phyloP scores from a whole-genome alignment of 2,329 filamentous ascomycete genomes.

The Dactylonectria estremocensis region DNA sequence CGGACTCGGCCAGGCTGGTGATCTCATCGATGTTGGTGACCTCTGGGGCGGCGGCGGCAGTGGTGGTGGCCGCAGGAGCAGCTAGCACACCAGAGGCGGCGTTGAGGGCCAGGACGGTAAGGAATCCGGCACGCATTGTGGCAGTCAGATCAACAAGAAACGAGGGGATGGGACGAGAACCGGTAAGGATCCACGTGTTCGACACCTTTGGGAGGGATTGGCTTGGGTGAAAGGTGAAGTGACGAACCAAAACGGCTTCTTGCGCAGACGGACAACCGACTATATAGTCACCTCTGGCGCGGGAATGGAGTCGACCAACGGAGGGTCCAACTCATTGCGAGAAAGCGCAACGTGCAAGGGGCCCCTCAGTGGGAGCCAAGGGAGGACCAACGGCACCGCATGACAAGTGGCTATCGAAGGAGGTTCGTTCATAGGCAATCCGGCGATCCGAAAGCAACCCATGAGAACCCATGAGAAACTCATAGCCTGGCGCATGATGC shows the following conservation, averaged over 20 bases:
- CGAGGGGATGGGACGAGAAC: constrained; percentile 11
- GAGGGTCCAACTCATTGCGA: not conserved
- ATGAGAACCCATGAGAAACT: not conserved
- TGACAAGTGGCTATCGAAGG: not conserved
- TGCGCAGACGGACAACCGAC: constrained; percentile 9
- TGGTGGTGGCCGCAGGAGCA: constrained; percentile 35
- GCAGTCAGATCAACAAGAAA: constrained; percentile 23
- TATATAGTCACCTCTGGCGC: constrained; percentile 19
- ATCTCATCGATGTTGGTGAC: constrained; percentile 41
- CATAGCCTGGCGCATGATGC: not conserved
- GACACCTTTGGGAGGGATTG: constrained; percentile 22
- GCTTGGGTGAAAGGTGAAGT: constrained; percentile 21
- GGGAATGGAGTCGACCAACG: not conserved
- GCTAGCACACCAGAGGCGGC: constrained; percentile 41
- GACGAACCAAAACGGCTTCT: not conserved
- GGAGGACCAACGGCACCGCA: not conserved
- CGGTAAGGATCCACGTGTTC: constrained; percentile 31
- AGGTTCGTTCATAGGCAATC: not conserved
- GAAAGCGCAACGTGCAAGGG: not conserved
- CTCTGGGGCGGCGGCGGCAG: constrained; percentile 35
- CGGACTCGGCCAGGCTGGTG: constrained; percentile 40
- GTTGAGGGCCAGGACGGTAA: constrained; percentile 43
- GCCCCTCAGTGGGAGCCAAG: not conserved
- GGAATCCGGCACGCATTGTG: constrained; percentile 40
- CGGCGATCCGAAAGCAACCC: not conserved